Base-by-base conservation (phyloP, 805 yeast genomes). In the Wickerhamomyces xylosicus region DNA sequence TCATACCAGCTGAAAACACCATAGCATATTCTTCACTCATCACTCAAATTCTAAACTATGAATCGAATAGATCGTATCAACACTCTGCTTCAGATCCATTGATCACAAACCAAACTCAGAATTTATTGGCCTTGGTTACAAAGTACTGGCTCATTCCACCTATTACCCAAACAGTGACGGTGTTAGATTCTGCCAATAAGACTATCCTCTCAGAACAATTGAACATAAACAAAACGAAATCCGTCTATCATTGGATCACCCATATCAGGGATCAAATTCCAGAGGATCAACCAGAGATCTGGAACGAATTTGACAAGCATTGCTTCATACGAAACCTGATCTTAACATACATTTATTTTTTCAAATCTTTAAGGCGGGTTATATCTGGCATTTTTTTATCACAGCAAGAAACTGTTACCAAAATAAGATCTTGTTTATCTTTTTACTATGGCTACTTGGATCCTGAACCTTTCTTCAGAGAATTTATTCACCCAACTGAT, bases 91-190 rank as follows among this genome's bases (percentile, higher is more conserved):
- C 47, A 11, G 48, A 40, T 10, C 16, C 42, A 2, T 35, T 62
- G 16, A 45, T 70, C n/a, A 59, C 77, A 1, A 72, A 71, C 42
- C 53, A 64, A 15, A 61, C 73, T 0, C 53, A 58, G 7, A 64
- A 62, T 34, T 53, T 80, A 11, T 48, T 80, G 3, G 55, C 52
- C 1, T 54, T 64, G 14, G 71, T 74, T 39, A 61, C 74, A 6
- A 64, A 61, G 32, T 62, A 72, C 38, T 83, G 92, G 92, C 61
- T 82, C 41, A 54, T 80, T 4, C 70, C 68, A 42, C 55, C 54
- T 6, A 61, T 75, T 0, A 63, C 84, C 0, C 58, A 71, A 36
- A 71, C 76, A 0, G 63, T 71, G 0, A 47, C 73, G 7, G 42
- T 77, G 5, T 73, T 68, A 39, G 68, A 76, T 4, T 79, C 81